Conservation (phyloP, 768 basidiomycete genomes). For the Mycena amicta region DNA sequence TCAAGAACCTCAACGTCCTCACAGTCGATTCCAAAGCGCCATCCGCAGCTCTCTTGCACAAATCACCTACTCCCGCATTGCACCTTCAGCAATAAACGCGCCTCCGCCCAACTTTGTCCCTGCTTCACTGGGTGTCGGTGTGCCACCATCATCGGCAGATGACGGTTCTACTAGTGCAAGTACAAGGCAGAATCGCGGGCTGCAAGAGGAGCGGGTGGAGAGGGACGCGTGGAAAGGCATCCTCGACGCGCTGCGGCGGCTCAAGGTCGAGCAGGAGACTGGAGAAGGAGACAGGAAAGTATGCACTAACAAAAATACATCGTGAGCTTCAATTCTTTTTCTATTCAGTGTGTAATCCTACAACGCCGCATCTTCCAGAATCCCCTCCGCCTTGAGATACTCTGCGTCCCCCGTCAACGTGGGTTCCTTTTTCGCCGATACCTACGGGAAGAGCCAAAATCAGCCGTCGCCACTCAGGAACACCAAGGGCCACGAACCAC, state of each 20-base stretch:
- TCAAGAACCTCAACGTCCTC: background rate
- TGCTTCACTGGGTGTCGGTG: slow-evolving; percentile 76
- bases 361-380: slow-evolving; percentile 52
- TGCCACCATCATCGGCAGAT: too few species aligned
- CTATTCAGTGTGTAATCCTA: too few species aligned
- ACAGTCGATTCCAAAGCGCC: slow-evolving; percentile 73
- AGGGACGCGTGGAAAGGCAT: slow-evolving; percentile 80
- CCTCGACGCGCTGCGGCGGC: slow-evolving; percentile 62
- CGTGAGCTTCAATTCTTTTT: too few species aligned
- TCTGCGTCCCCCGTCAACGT: slow-evolving; percentile 45
- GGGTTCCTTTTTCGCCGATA: slow-evolving; percentile 45
- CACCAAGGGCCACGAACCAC: slow-evolving; percentile 54
- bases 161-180: too few species aligned
- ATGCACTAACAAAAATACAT: too few species aligned
- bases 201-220: slow-evolving; percentile 78
- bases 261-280: slow-evolving; percentile 47
- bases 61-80: slow-evolving; percentile 79
- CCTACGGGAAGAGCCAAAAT: slow-evolving; percentile 32
- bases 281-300: slow-evolving; percentile 14
- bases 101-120: slow-evolving; percentile 74
- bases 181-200: slow-evolving; percentile 52
- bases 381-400: slow-evolving; percentile 59
- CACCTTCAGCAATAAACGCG: slow-evolving; percentile 86
- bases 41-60: slow-evolving; percentile 81
- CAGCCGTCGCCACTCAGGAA: slow-evolving; percentile 5